Evolutionary conservation across 2,329 filamentous ascomycete species (phyloP).

Genomic region (Gyromitra esculenta): DNA sequence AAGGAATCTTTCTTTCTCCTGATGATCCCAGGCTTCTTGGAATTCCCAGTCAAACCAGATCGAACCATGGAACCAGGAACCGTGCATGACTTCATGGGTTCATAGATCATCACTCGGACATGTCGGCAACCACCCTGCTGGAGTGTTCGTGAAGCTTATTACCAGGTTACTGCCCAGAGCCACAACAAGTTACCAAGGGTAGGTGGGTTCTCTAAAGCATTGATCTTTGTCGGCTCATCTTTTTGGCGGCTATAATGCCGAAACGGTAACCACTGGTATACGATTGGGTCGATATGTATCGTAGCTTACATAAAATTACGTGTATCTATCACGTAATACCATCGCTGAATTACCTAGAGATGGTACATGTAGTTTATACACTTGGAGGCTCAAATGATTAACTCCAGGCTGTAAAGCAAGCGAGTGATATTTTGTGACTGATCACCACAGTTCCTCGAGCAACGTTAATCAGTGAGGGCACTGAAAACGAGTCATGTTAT

Average conservation of each 20-base stretch:
- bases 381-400: neutral
- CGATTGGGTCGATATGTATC: neutral
- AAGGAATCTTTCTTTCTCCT: conserved; percentile 4
- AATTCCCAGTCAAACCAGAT: conserved; percentile 2
- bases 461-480: neutral
- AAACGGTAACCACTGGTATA: neutral
- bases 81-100: conserved; percentile 8
- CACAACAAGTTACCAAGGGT: neutral
- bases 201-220: neutral
- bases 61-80: conserved; percentile 2
- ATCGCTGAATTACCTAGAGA: too few relatives aligned
- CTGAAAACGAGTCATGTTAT: neutral
- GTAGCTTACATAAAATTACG: neutral
- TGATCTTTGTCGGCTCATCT: neutral
- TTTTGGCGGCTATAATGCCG: neutral
- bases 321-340: neutral
- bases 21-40: conserved; percentile 3
- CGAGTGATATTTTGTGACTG: neutral
- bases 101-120: conserved; percentile 30
- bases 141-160: neutral
- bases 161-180: neutral
- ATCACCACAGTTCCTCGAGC: neutral
- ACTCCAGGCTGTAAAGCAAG: neutral
- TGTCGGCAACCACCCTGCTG: neutral
- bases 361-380: neutral